A percentile compares a stretch with the other conserved stretches of the same genome.
Evolutionary conservation across 495 filamentous ascomycete genomes (phyloP).

Genomic region (Aspergillus carlsbadensis): DNA sequence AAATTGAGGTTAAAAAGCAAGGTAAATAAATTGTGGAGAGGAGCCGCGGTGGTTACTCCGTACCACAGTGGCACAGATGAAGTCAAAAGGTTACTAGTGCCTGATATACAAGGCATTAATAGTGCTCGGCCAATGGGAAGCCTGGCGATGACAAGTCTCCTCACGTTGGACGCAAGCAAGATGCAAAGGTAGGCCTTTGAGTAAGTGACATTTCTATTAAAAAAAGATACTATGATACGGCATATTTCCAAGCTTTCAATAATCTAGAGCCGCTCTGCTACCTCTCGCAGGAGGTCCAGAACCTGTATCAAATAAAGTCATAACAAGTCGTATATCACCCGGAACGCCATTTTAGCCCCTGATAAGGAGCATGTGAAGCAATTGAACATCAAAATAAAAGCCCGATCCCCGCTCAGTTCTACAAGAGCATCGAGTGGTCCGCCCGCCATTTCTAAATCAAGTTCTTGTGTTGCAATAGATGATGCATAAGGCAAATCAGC

Average conservation of each 20-base stretch:
- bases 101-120: no score
- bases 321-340: conserved; percentile 27
- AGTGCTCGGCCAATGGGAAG: no score
- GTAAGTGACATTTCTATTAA: conserved; percentile 8
- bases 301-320: conserved; percentile 21
- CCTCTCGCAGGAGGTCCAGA: not conserved
- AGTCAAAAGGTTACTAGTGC: no score
- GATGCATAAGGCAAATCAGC: conserved; percentile 10
- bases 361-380: conserved; percentile 18
- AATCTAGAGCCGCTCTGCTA: conserved; percentile 16
- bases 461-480: not conserved
- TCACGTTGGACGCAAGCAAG: not conserved
- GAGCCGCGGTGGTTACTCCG: no score
- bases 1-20: no score
- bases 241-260: conserved; percentile 16
- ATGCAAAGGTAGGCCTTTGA: not conserved
- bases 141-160: not conserved
- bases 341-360: conserved; percentile 22
- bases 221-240: conserved; percentile 9
- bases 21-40: no score
- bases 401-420: conserved; percentile 9
- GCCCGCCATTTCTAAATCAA: conserved; percentile 6
- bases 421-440: conserved; percentile 6
- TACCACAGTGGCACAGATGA: no score
- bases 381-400: conserved; percentile 11